A percentile compares a stretch with the other conserved stretches of the same genome.
These are phyloP conservation scores for Fraxinus albicans DNA, from an alignment of 305 asterid genomes.

Conservation along the genomic window DNA sequence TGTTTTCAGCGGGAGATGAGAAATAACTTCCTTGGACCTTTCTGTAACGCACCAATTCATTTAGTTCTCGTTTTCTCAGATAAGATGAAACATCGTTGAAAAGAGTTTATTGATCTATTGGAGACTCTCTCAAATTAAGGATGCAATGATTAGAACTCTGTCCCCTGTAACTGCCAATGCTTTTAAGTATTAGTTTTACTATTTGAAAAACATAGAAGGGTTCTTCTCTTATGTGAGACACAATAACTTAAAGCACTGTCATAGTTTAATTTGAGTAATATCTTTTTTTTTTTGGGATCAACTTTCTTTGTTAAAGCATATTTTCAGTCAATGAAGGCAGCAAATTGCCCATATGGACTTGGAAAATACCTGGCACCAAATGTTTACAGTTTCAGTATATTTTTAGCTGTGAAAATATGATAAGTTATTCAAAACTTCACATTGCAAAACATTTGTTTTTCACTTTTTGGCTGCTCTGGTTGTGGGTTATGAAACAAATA, in stretches of 20 bases:
- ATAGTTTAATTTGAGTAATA: background rate
- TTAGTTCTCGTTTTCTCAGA: background rate
- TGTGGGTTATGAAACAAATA: slow-evolving; percentile 10
- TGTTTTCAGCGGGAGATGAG: background rate
- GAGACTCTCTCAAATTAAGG: background rate
- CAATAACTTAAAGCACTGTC: background rate
- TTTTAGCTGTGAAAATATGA: background rate
- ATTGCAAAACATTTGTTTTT: background rate
- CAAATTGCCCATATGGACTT: background rate
- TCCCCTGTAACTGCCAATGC: background rate
- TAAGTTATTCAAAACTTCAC: background rate
- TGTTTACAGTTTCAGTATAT: background rate
- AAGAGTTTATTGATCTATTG: background rate
- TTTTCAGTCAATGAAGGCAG: background rate
- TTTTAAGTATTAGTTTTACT: background rate
- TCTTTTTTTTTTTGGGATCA: slow-evolving; percentile 4
- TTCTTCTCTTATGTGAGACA: background rate
- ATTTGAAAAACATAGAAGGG: background rate
- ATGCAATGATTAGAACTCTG: background rate
- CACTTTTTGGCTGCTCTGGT: background rate
- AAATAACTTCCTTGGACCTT: background rate
- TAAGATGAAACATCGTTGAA: background rate
- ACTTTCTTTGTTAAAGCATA: slow-evolving; percentile 9
- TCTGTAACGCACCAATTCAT: background rate
- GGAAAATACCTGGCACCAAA: background rate